Base-by-base conservation (phyloP, 2,329 filamentous ascomycete genomes). In the Graphiopsis chlorocephala region DNA sequence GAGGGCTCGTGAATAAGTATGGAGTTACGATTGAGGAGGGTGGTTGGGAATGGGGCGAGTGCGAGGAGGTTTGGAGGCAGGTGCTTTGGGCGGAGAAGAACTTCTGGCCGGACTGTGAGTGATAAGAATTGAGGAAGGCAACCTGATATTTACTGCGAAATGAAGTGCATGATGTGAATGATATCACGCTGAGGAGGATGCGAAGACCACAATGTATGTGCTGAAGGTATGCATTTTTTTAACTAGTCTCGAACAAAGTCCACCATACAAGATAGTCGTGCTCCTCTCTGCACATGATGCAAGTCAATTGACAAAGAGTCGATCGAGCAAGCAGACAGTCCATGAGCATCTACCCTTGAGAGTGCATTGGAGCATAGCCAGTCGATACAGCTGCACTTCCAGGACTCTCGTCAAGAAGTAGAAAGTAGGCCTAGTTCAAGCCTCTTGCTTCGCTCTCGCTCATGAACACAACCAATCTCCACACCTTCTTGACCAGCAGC, bases 391-490 rank as follows among this genome's bases (percentile, higher is more conserved):
- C 38, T n/a, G n/a, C n/a, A n/a, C n/a, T 45, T 20, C 17, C n/a
- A 45, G n/a, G 3, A n/a, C 12, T 20, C 38, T 20, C 38, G 12
- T 12, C n/a, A 20, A 20, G 12, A n/a, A 20, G 38, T 45, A 20
- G 26, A n/a, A 6, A 29, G 23, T 7, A 26, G 15, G 48, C 50
- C 38, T 60, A 69, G 29, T 67, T 63, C 66, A 97, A 82, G 1
- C 93, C 93, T 68, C 93, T 84, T 81, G 95, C 96, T 84, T 97
- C 94, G 73, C 90, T 91, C 78, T 98, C 94, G 6, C 92, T 95
- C 73, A 94, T 97, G 86, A 97, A 98, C 73, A 98, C 96, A 65
- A 97, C 88, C 92, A 98, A 96, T 59, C 94, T 88, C 95, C 95
- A 99, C 38, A 99, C 85, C 81, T 97, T 98, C 86, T 92, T 96